Conservation (phyloP, 208 protist species). For the Leishmania lainsoni region DNA sequence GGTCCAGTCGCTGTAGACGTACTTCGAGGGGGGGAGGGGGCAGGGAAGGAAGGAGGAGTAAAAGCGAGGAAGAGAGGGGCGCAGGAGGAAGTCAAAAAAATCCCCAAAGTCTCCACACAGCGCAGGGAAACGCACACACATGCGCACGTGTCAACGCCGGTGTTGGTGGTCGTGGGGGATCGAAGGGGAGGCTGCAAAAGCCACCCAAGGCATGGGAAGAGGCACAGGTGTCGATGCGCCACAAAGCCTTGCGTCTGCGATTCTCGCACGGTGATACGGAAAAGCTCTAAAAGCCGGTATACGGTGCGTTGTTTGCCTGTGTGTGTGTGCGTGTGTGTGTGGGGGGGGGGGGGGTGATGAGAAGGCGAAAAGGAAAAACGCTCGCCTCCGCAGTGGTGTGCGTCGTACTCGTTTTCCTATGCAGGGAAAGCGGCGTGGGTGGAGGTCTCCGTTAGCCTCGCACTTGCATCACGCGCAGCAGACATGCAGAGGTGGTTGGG, state of each 20-base stretch:
- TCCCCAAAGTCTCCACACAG: not conserved
- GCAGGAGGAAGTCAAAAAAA: not conserved
- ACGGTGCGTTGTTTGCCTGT: not conserved
- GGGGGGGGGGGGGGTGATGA: too few relatives aligned
- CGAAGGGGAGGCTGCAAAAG: not conserved
- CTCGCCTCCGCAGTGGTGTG: not conserved
- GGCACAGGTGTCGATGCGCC: not conserved
- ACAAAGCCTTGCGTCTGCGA: not conserved
- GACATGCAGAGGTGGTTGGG: not conserved
- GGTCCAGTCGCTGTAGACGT: not conserved
- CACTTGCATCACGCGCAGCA: not conserved
- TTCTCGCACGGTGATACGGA: not conserved
- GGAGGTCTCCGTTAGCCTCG: not conserved
- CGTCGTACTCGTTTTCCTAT: not conserved
- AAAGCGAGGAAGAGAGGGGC: not conserved
- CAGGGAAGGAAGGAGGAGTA: not conserved
- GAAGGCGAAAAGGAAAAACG: not conserved
- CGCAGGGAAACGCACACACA: not conserved
- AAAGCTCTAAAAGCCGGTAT: not conserved
- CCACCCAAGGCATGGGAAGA: not conserved
- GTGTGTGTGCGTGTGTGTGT: not conserved
- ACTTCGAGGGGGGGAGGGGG: not conserved
- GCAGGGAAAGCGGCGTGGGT: not conserved
- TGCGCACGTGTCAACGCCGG: not conserved
- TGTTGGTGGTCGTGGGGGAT: too few relatives aligned